phyloP scores from a whole-genome alignment of 805 yeast genomes.

The Yarrowia deformans region DNA sequence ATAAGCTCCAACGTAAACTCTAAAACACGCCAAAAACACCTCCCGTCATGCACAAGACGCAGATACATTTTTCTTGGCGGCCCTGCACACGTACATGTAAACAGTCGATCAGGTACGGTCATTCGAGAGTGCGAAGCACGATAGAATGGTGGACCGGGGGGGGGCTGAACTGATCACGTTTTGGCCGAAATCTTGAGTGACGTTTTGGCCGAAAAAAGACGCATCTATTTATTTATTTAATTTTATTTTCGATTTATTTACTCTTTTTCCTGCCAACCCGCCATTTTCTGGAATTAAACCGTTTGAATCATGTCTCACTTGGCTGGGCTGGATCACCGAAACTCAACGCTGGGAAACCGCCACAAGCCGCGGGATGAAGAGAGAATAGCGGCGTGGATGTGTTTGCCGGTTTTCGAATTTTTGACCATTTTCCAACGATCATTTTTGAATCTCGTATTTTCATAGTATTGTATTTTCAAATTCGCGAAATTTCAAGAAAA shows the following conservation, averaged over 20 bases:
- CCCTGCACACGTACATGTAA: slow-evolving; percentile 24
- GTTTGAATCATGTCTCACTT: slow-evolving; percentile 16
- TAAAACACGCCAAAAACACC: neutral
- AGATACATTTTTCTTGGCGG: slow-evolving; percentile 16
- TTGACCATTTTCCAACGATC: too few relatives aligned
- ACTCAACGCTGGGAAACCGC: neutral
- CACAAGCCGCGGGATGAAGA: neutral
- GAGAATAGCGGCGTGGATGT: too few relatives aligned
- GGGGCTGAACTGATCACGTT: too few relatives aligned
- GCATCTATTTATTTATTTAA: too few relatives aligned
- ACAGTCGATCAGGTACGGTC: slow-evolving; percentile 26
- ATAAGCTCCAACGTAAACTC: neutral
- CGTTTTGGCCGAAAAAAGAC: too few relatives aligned
- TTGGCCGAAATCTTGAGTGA: too few relatives aligned
- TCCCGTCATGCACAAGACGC: neutral
- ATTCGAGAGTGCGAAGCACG: neutral
- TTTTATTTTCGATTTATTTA: too few relatives aligned
- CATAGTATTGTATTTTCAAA: too few relatives aligned
- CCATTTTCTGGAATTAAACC: slow-evolving; percentile 24
- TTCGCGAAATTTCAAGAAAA: too few relatives aligned
- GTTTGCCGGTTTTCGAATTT: too few relatives aligned
- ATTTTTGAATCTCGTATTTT: too few relatives aligned
- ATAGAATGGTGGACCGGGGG: too few relatives aligned
- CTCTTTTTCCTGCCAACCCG: neutral
- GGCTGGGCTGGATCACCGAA: slow-evolving; percentile 1